phyloP scores from a whole-genome alignment of 140 eudicot genomes.

The Oenanthe javanica region DNA sequence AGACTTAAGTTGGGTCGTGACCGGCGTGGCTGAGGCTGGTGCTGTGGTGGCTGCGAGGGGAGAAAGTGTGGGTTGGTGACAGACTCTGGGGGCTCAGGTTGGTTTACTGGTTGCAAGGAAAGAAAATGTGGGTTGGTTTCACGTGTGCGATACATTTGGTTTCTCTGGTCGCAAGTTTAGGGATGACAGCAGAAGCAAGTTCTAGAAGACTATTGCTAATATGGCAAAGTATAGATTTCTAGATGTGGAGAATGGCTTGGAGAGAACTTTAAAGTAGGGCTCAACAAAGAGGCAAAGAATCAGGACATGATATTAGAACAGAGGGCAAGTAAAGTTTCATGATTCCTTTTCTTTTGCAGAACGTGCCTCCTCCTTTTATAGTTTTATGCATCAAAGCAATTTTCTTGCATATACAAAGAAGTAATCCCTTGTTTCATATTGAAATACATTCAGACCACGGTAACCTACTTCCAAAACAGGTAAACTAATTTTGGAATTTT shows the following conservation, averaged over 20 bases:
- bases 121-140: constrained; percentile 75
- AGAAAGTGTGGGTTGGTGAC: neutral
- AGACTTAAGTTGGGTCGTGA: neutral
- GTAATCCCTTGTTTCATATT: too few species aligned
- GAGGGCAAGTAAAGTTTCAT: constrained; percentile 70
- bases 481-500: neutral
- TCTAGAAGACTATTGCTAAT: constrained; percentile 7
- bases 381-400: neutral
- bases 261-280: constrained; percentile 19
- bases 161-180: neutral
- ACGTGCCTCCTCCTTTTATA: neutral
- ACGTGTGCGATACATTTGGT: constrained; percentile 39
- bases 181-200: neutral
- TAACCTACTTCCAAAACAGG: too few species aligned
- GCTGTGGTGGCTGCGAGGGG: constrained; percentile 13
- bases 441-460: neutral
- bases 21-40: neutral
- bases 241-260: constrained; percentile 25
- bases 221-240: constrained; percentile 11
- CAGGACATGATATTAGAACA: constrained; percentile 34
- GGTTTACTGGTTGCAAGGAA: neutral
- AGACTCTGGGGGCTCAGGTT: constrained; percentile 8
- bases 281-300: constrained; percentile 51
- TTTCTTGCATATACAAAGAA: neutral
- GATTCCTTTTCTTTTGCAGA: constrained; percentile 25